phyloP scores from a whole-genome alignment of 805 yeast species.

The Nakazawaea ernobii region DNA sequence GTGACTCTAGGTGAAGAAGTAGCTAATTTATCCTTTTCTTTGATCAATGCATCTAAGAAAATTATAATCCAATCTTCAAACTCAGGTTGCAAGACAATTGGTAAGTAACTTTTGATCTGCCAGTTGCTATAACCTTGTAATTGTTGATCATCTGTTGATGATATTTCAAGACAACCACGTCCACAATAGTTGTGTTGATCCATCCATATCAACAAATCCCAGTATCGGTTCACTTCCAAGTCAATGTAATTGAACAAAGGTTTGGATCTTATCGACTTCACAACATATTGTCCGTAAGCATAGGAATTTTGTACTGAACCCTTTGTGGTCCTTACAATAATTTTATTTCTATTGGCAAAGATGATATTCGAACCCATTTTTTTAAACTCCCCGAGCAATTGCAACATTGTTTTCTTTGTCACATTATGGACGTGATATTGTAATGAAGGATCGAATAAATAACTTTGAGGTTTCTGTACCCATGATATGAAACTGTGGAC shows the following conservation, averaged over 20 bases:
- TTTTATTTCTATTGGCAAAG: slow-evolving; percentile 72
- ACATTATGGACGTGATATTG: slow-evolving; percentile 85
- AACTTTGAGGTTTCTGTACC: slow-evolving; percentile 75
- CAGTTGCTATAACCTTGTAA: slow-evolving; percentile 56
- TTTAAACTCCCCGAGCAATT: slow-evolving; percentile 72
- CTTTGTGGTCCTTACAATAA: slow-evolving; percentile 71
- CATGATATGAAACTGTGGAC: slow-evolving; percentile 77
- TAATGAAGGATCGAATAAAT: slow-evolving; percentile 68
- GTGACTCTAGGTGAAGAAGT: slow-evolving; percentile 49
- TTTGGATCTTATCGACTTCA: slow-evolving; percentile 70
- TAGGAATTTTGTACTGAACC: slow-evolving; percentile 78
- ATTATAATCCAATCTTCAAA: slow-evolving; percentile 84
- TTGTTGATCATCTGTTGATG: slow-evolving; percentile 36
- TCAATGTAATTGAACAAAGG: slow-evolving; percentile 83
- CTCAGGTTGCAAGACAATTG: slow-evolving; percentile 70
- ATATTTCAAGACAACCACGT: slow-evolving; percentile 40
- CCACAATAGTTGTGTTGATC: slow-evolving; percentile 88
- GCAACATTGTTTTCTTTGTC: slow-evolving; percentile 75
- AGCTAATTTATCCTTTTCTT: slow-evolving; percentile 39
- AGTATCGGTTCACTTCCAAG: slow-evolving; percentile 63
- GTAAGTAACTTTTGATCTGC: slow-evolving; percentile 75
- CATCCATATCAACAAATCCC: slow-evolving; percentile 97
- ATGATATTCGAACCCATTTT: slow-evolving; percentile 75
- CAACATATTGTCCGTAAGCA: slow-evolving; percentile 82
- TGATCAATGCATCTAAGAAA: slow-evolving; percentile 64